Evolutionary conservation across 306 rosid genomes (phyloP), one percentile per base, ranked within the genome.

Genomic region (Malus orientalis): DNA sequence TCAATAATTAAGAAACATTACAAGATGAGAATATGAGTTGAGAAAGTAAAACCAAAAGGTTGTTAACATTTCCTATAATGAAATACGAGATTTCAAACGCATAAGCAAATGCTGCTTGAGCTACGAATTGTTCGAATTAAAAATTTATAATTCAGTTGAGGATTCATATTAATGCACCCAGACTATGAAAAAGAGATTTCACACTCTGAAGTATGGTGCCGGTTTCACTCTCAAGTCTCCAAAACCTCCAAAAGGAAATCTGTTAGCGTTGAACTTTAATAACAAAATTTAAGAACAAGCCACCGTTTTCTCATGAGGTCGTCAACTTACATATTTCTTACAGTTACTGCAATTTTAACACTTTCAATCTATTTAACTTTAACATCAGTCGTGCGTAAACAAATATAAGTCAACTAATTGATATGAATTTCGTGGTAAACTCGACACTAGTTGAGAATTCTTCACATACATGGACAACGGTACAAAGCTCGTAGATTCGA

Each of bases 161-260:
- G 42, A 13, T 27, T 30, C 11, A 18, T 16, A 22, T 40, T 12
- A 10, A 60, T 25, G 63, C 27, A 61, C 42, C 58, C 40, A 59
- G 44, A 6, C 70, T 3, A 45, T 74, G 78, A 44, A 36, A 23
- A 23, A 63, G 16, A 38, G 4, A 47, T 66, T 70, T 81, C 74
- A 38, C 67, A 33, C 67, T 29, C 45, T 8, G 20, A 63, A 64
- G 11, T 18, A 19, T 33, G 20, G n/a, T n/a, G 59, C 66, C 54
- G 38, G 14, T 44, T 78, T 57, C n/a, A 22, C 70, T 40, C 79
- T 45, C 22, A 32, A 58, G 69, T 78, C 68, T 69, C 66, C 60
- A 49, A 3, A 63, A 45, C 63, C 57, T 62, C 59, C 60, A 45
- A 51, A 63, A 29, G 40, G 3, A 8, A 57, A 29, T 15, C 10